Percentiles rank a stretch among this genome's conserved stretches.
These are phyloP conservation scores for Croton laevigatus DNA, from an alignment of 441 rosid genomes.

Conservation along the genomic window DNA sequence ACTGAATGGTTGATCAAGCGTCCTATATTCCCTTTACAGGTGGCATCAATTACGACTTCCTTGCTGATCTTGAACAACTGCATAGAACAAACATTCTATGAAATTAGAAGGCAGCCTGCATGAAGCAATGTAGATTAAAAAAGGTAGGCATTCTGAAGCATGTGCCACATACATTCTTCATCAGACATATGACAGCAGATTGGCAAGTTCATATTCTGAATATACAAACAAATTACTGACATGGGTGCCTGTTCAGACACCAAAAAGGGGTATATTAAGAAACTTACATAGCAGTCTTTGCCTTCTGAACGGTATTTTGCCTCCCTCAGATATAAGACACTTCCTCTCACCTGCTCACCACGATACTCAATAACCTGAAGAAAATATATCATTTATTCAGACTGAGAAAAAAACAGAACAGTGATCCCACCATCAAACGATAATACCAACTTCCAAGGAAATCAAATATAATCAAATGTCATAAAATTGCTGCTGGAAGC, in stretches of 20 bases:
- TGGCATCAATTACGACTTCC: conserved; percentile 92
- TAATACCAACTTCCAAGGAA: no score
- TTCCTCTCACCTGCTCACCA: conserved; percentile 86
- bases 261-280: conserved; percentile 6
- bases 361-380: conserved; percentile 85
- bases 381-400: conserved; percentile 13
- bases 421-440: conserved; percentile 11
- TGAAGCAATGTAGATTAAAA: neutral
- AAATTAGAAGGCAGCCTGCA: conserved; percentile 13
- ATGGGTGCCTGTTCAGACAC: neutral
- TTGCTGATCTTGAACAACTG: conserved; percentile 97
- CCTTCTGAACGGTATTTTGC: conserved; percentile 67
- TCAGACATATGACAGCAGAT: neutral
- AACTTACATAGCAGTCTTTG: conserved; percentile 91
- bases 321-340: conserved; percentile 86
- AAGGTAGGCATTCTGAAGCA: no score
- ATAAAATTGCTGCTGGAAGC: neutral
- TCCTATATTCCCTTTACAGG: conserved; percentile 89
- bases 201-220: neutral
- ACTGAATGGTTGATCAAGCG: conserved; percentile 97
- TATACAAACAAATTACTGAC: neutral
- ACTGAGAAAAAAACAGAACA: neutral
- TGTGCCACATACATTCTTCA: neutral
- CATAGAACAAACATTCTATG: conserved; percentile 17
- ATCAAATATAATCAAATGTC: neutral